A percentile compares a stretch with the other conserved stretches of the same genome.
These are phyloP conservation scores for Claviceps paspali DNA, from an alignment of 2,329 filamentous ascomycete genomes.

Conservation along the genomic window DNA sequence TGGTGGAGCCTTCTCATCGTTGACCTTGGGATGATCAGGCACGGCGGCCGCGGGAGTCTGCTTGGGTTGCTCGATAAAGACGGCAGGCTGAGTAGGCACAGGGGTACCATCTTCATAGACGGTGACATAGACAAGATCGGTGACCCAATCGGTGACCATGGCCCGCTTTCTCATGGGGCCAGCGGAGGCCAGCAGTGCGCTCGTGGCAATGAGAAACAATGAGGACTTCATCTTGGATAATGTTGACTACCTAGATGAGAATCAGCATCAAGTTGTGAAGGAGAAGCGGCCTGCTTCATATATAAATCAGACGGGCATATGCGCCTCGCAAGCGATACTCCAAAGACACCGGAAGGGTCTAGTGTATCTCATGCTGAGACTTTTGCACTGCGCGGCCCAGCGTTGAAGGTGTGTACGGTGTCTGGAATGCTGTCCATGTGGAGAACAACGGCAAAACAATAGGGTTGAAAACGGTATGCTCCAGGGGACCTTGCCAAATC, in stretches of 20 bases:
- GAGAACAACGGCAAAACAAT: not conserved
- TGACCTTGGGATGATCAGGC: not conserved
- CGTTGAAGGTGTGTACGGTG: not conserved
- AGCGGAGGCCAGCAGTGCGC: conserved; percentile 30
- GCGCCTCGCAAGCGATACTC: no score
- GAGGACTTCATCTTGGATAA: conserved; percentile 31
- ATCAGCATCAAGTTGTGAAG: not conserved
- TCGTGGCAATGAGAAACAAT: conserved; percentile 27
- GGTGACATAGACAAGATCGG: conserved; percentile 28
- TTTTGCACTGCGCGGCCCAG: conserved; percentile 1
- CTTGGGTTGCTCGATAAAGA: conserved; percentile 5
- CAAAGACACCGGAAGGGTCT: no score
- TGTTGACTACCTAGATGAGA: not conserved
- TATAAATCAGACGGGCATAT: no score
- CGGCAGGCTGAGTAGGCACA: not conserved
- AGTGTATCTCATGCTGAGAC: not conserved
- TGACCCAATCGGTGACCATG: conserved; percentile 24
- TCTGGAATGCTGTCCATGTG: conserved; percentile 1
- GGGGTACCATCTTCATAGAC: conserved; percentile 19
- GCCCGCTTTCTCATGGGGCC: conserved; percentile 27
- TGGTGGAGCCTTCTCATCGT: not conserved
- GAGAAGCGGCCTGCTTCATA: not conserved
- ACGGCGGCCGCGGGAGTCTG: conserved; percentile 1
- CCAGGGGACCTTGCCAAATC: no score
- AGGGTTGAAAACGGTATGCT: not conserved